A percentile compares a stretch with the other conserved stretches of the same genome.
Evolutionary conservation across 805 yeast species (phyloP).

Genomic region (Saccharomyces eubayanus): DNA sequence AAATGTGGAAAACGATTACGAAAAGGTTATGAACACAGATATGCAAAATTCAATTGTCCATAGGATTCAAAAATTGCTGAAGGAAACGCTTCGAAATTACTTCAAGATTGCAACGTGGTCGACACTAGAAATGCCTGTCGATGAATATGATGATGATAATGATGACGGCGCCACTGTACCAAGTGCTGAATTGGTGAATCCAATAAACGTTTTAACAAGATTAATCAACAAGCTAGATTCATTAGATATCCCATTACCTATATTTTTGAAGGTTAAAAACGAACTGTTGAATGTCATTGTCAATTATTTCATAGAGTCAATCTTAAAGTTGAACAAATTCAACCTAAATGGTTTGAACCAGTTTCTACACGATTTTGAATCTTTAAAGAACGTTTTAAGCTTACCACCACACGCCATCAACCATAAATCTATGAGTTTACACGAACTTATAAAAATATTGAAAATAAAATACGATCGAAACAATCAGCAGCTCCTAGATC

Average conservation of each 20-base stretch:
- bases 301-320: slow-evolving; percentile 30
- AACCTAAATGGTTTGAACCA: slow-evolving; percentile 30
- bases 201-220: slow-evolving; percentile 16
- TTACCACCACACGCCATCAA: slow-evolving; percentile 13
- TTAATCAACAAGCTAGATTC: slow-evolving; percentile 14
- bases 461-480: slow-evolving; percentile 23
- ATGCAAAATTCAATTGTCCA: slow-evolving; percentile 26
- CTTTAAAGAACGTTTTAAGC: slow-evolving; percentile 23
- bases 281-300: slow-evolving; percentile 23
- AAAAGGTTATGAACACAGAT: slow-evolving; percentile 19
- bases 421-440: slow-evolving; percentile 16
- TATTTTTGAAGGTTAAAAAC: slow-evolving; percentile 18
- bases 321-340: slow-evolving; percentile 33
- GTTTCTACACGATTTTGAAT: slow-evolving; percentile 25
- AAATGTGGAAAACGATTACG: slow-evolving; percentile 24
- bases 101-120: slow-evolving; percentile 31
- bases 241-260: slow-evolving; percentile 10
- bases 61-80: slow-evolving; percentile 26
- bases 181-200: slow-evolving; percentile 26
- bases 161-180: slow-evolving; percentile 4
- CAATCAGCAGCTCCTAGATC: slow-evolving; percentile 9
- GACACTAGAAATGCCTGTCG: not conserved
- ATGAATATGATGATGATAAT: not conserved
- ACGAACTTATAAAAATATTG: slow-evolving; percentile 25
- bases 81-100: slow-evolving; percentile 27